Evolutionary conservation across 306 rosid species (phyloP).

Genomic region (Vigna unguiculata): DNA sequence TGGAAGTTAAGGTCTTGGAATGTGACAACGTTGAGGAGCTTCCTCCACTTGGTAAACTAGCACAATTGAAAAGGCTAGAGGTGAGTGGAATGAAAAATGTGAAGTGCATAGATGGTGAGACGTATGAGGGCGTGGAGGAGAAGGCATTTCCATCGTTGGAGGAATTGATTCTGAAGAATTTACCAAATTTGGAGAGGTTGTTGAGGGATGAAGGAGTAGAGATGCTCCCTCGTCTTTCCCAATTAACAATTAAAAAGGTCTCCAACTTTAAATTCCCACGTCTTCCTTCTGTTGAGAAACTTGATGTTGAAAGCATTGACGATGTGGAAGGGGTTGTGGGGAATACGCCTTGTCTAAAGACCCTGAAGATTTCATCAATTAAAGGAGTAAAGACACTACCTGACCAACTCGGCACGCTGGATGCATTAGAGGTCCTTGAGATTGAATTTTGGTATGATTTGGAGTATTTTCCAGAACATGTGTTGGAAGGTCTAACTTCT

Average conservation of each 20-base stretch:
- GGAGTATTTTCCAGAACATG: neutral
- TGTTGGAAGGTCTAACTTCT: slow-evolving; percentile 8
- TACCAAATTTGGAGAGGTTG: slow-evolving; percentile 34
- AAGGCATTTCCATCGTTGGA: slow-evolving; percentile 27
- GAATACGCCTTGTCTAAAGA: neutral
- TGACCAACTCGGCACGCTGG: neutral
- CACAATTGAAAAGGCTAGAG: neutral
- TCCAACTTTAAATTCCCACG: no score
- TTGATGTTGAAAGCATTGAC: neutral
- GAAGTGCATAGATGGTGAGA: slow-evolving; percentile 3
- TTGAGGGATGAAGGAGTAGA: no score
- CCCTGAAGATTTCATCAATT: fast-evolving
- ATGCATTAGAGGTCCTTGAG: neutral
- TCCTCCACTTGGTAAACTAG: slow-evolving; percentile 31
- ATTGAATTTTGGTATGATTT: neutral
- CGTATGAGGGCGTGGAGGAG: neutral
- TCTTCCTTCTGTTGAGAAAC: neutral
- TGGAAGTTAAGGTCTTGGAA: neutral
- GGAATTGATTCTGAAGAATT: fast-evolving
- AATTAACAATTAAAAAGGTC: no score
- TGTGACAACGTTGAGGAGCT: neutral
- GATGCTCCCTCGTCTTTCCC: no score
- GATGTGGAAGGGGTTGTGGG: neutral
- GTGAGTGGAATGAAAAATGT: slow-evolving; percentile 9
- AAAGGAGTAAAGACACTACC: neutral